Conservation (phyloP, 1,284 basidiomycete genomes). For the Bondarzewia mesenterica region DNA sequence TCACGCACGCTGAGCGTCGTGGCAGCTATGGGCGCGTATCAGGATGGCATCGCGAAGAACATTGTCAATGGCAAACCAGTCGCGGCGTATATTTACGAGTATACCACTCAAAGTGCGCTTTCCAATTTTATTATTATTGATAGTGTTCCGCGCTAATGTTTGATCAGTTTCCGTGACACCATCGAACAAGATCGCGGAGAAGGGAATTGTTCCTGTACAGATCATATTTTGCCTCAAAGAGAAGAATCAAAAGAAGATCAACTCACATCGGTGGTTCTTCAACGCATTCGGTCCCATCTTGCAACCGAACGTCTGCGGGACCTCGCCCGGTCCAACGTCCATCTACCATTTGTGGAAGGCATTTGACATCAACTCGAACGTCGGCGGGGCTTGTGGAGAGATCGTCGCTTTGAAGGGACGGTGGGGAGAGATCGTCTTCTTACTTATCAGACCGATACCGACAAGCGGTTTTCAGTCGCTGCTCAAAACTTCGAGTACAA, state of each 20-base stretch:
- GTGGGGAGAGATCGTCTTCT: slow-evolving; percentile 51
- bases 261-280: slow-evolving; percentile 94
- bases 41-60: slow-evolving; percentile 85
- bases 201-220: slow-evolving; percentile 90
- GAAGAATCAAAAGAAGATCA: slow-evolving; percentile 95
- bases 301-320: slow-evolving; percentile 87
- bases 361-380: slow-evolving; percentile 89
- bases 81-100: slow-evolving; percentile 93
- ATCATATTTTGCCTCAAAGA: slow-evolving; percentile 93
- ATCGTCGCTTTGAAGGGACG: slow-evolving; percentile 91
- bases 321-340: slow-evolving; percentile 76
- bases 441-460: too few species aligned
- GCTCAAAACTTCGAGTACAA: slow-evolving; percentile 96
- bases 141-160: not conserved
- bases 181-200: slow-evolving; percentile 52
- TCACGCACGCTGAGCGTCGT: slow-evolving; percentile 91
- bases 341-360: slow-evolving; percentile 94
- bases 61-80: slow-evolving; percentile 83
- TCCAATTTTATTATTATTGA: slow-evolving; percentile 75
- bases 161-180: slow-evolving; percentile 2
- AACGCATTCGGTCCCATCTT: slow-evolving; percentile 77
- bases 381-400: slow-evolving; percentile 93
- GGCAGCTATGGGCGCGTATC: slow-evolving; percentile 74
- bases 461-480: slow-evolving; percentile 53
- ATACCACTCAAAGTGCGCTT: slow-evolving; percentile 51